Evolutionary conservation across 768 basidiomycete genomes (phyloP), one percentile per base, ranked within the genome.

Genomic region (Psilocybe cubensis): DNA sequence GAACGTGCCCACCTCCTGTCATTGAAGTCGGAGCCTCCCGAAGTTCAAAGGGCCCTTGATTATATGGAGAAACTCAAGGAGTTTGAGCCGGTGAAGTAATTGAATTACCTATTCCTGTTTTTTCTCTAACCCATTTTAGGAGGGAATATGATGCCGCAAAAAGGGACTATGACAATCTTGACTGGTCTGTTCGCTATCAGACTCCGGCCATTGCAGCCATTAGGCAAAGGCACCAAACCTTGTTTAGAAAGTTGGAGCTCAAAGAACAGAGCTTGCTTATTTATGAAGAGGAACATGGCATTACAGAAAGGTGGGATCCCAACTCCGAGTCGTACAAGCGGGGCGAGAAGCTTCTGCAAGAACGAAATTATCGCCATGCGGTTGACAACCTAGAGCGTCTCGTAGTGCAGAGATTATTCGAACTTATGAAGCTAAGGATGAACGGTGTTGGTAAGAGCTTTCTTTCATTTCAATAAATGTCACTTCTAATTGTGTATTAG

Each of bases 401-500:
- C 1, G 54, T 69, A 3, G 61, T 69, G 1, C 33, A 56, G 14
- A 52, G 63, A 17, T 43, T 71, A 24, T 68, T 69, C 58, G 66
- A 71, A 47, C 49, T 69, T 29, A 64, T 62, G 7, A 68, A 68
- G 54, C 42, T 66, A 47, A 60, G 63, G 10, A 61, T 66, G 58
- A 72, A 62, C 14, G 68, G 73, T 68, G 70, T 51, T 4, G 44
- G 45, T 49, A 41, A 52, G 21, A 47, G 10, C 12, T 52, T 50
- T 44, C 21, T 3, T 33, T 29, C 18, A 25, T 10, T 0, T 65
- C 67, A 0, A 38, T 72, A 3, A 55, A 61, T n/a, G n/a, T n/a
- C 21, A 40, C 47, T 3, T 69, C 66, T 47, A 72, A 72, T 45
- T 48, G n/a, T n/a, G n/a, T n/a, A n/a, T n/a, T n/a, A n/a, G n/a